Base-by-base conservation (phyloP, 2,329 filamentous ascomycete species). In the Mollisiaceae sp. region DNA sequence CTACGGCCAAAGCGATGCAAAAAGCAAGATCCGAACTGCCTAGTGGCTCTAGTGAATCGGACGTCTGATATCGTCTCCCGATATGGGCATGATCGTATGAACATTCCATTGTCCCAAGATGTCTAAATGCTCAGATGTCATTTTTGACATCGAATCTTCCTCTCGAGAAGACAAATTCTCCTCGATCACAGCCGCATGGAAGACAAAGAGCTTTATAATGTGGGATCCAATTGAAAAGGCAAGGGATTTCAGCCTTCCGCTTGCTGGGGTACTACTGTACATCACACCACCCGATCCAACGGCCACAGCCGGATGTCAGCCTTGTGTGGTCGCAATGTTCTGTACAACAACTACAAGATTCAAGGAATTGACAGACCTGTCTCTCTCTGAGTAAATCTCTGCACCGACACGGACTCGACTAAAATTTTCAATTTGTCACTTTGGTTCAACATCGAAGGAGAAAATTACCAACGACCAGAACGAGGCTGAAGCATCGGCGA, bases 191-290 rank as follows among this genome's bases (percentile, higher is more conserved):
- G 50, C 50, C 50, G 50, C 50, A 54, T n/a, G 24, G 14, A 32
- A 14, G 24, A 54, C 24, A 27, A 54, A 24, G 50, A 35, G 24
- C 50, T 54, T 35, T n/a, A 50, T 4, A 50, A 1, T 11, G n/a
- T 24, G 8, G 14, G 22, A 5, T 54, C 50, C 50, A 54, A 54
- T 54, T 24, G 11, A n/a, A 54, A 54, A 27, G 32, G 1, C 6
- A 8, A 18, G 50, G 50, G 50, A 24, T 22, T 15, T 54, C 50
- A 54, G 50, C 50, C 50, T 54, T 54, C 50, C 50, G 50, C 50
- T 54, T 50, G 24, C 50, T 35, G 14, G 50, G 50, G 50, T 54
- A n/a, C n/a, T n/a, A n/a, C n/a, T n/a, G n/a, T n/a, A 35, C 11
- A 54, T 54, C 50, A 35, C 27, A 54, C 50, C 50, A 54, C 50